Conservation (phyloP, 441 rosid genomes). For the Gossypium davidsonii region DNA sequence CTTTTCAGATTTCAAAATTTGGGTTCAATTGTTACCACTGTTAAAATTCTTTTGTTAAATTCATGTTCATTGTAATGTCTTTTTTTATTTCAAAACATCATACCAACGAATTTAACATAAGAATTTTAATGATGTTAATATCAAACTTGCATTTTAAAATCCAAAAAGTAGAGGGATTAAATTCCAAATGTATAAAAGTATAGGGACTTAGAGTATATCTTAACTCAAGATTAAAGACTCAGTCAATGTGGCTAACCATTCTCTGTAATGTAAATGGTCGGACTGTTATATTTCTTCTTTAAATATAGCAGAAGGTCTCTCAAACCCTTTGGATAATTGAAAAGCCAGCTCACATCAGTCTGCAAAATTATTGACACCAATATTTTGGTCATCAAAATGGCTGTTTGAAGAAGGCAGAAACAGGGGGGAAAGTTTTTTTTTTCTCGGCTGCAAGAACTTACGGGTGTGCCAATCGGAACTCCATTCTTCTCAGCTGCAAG, state of each 20-base stretch:
- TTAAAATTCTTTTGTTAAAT: too few species aligned
- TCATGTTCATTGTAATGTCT: too few species aligned
- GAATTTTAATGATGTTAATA: too few species aligned
- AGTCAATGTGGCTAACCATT: conserved; percentile 25
- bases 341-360: conserved; percentile 31
- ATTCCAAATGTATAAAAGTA: too few species aligned
- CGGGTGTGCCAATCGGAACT: conserved; percentile 33
- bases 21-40: too few species aligned
- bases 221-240: background rate
- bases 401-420: background rate
- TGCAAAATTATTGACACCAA: conserved; percentile 10
- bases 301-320: conserved; percentile 26
- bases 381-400: background rate
- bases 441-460: background rate
- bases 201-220: too few species aligned
- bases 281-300: conserved; percentile 25
- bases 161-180: too few species aligned
- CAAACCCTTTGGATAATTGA: conserved; percentile 29
- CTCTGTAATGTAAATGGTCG: conserved; percentile 35
- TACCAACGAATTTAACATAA: too few species aligned
- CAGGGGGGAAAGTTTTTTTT: too few species aligned
- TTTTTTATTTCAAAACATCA: too few species aligned
- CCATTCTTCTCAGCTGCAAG: conserved; percentile 26
- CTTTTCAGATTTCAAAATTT: too few species aligned
- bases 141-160: too few species aligned